These are phyloP conservation scores for Fusarium sp. DNA, from an alignment of 2,329 filamentous ascomycete species.

Conservation along the genomic window DNA sequence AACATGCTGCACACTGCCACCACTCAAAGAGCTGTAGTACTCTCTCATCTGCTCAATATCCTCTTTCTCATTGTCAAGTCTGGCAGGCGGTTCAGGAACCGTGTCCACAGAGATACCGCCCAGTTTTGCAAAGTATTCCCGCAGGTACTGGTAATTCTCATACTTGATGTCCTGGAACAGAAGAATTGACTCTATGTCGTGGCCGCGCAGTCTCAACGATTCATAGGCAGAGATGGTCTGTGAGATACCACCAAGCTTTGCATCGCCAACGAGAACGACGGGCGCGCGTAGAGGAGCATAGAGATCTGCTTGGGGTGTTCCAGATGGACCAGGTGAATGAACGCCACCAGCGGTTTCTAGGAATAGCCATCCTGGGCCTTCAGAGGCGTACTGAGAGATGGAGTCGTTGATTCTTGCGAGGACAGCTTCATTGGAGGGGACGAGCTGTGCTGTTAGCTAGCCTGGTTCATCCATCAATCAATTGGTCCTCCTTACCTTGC, in stretches of 20 bases:
- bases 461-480: not conserved
- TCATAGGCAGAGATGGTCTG: constrained; percentile 85
- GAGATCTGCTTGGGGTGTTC: constrained; percentile 81
- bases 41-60: constrained; percentile 70
- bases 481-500: constrained; percentile 53
- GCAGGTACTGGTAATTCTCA: constrained; percentile 76
- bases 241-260: constrained; percentile 82
- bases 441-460: constrained; percentile 55
- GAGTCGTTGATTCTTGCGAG: constrained; percentile 60
- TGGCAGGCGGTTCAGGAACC: constrained; percentile 70
- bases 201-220: constrained; percentile 81
- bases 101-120: constrained; percentile 69
- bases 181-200: constrained; percentile 78
- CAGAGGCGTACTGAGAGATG: constrained; percentile 54
- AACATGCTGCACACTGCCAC: constrained; percentile 58
- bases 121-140: constrained; percentile 73
- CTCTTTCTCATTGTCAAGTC: constrained; percentile 54
- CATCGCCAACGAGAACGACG: constrained; percentile 80
- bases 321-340: constrained; percentile 82
- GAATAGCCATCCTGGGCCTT: constrained; percentile 72
- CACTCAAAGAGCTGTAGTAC: constrained; percentile 71
- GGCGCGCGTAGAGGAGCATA: constrained; percentile 82
- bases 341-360: constrained; percentile 88
- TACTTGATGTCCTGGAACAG: constrained; percentile 77
- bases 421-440: constrained; percentile 65